These are phyloP conservation scores for Mortierella hygrophila DNA, from an alignment of 192 early-diverging fungal genomes.

Conservation along the genomic window DNA sequence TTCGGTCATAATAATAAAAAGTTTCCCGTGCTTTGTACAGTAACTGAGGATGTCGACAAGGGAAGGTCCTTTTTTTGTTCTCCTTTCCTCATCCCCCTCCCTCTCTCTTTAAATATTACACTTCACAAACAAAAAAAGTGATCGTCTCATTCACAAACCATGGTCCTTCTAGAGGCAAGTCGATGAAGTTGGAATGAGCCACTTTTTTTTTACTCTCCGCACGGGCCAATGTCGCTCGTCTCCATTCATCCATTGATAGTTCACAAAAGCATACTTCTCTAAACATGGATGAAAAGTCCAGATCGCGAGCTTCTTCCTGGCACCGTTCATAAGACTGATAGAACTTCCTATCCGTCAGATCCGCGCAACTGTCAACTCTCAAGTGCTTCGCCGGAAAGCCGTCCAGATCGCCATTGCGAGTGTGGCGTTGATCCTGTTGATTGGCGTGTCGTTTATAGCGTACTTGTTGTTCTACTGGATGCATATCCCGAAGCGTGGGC, in stretches of 20 bases:
- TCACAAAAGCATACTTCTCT: background rate
- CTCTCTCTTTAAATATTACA: background rate
- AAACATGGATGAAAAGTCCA: background rate
- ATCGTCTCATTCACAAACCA: background rate
- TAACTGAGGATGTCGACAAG: background rate
- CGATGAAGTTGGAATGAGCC: background rate
- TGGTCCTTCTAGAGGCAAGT: constrained; percentile 20
- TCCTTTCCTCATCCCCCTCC: background rate
- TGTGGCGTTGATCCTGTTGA: background rate
- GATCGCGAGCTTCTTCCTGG: constrained; percentile 40
- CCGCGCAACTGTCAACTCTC: constrained; percentile 5
- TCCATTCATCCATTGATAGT: no score
- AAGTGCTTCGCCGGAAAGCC: constrained; percentile 27
- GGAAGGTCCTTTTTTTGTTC: background rate
- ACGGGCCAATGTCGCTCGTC: no score
- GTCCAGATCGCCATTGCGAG: constrained; percentile 25
- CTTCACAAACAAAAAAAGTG: background rate
- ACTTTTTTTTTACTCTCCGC: background rate
- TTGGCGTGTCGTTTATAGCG: constrained; percentile 23
- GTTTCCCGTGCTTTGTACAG: constrained; percentile 4
- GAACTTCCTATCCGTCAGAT: constrained; percentile 28
- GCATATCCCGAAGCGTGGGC: constrained; percentile 42
- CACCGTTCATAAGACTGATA: constrained; percentile 34
- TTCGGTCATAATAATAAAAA: constrained; percentile 5
- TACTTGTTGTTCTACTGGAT: constrained; percentile 54